phyloP scores from a whole-genome alignment of 2,329 filamentous ascomycete genomes.

The Xylaria sp. region DNA sequence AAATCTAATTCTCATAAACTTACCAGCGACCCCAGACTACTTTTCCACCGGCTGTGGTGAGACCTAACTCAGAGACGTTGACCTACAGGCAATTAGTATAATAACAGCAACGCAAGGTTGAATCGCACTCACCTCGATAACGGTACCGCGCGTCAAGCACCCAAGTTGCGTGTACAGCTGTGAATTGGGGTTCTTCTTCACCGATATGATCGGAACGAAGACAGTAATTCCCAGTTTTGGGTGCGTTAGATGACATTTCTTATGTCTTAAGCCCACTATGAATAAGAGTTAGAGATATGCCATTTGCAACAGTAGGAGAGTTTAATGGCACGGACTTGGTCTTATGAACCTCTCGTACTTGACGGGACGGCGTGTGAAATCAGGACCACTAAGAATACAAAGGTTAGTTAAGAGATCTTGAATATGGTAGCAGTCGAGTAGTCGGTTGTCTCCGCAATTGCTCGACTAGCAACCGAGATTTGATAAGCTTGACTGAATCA shows the following conservation, averaged over 20 bases:
- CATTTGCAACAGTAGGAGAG: no score
- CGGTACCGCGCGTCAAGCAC: constrained; percentile 71
- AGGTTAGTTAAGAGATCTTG: constrained; percentile 7
- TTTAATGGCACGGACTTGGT: constrained; percentile 56
- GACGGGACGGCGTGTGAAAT: constrained; percentile 57
- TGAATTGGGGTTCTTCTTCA: constrained; percentile 81
- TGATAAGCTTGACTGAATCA: not conserved
- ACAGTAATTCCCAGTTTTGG: constrained; percentile 59
- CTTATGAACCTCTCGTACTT: constrained; percentile 77
- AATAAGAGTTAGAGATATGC: no score
- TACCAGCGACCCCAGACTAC: constrained; percentile 79
- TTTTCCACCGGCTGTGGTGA: constrained; percentile 91
- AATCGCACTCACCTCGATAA: constrained; percentile 70
- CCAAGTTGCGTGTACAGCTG: constrained; percentile 71
- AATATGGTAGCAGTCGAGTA: not conserved
- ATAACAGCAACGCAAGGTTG: not conserved
- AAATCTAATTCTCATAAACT: constrained; percentile 47
- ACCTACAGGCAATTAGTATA: constrained; percentile 75
- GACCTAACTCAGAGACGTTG: constrained; percentile 89
- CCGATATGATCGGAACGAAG: constrained; percentile 62
- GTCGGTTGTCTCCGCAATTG: not conserved
- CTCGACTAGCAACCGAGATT: not conserved
- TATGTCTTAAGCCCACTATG: constrained; percentile 63
- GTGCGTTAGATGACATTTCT: constrained; percentile 80
- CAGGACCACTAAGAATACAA: constrained; percentile 26